Evolutionary conservation across 2,329 filamentous ascomycete species (phyloP), one percentile per base, ranked within the genome.

Genomic region (Fusarium transvaalense): DNA sequence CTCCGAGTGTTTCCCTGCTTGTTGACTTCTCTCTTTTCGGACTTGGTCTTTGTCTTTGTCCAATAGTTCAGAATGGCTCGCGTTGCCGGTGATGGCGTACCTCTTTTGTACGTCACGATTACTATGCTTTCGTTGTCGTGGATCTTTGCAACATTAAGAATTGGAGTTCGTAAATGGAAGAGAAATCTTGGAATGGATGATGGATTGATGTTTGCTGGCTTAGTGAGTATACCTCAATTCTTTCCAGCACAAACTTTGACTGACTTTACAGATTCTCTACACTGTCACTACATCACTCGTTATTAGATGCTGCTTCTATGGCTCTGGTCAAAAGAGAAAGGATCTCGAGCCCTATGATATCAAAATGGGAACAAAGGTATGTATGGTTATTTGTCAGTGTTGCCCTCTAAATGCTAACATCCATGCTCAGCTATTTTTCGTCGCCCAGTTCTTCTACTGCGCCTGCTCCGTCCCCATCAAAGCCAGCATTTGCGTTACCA

Each of bases 401-500:
- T 15, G 3, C 9, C 31, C 13, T 17, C 8, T 17, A 12, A 3
- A 21, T 43, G 10, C 39, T 46, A n/a, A 54, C 17, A 6, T n/a
- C n/a, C n/a, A n/a, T 4, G 1, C 1, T n/a, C 35, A 71, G 69
- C 51, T 71, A 10, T 73, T 71, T 32, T 73, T 73, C 19, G 51
- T 73, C 4, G 65, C 68, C 2, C 63, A 73, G 4, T 61, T 73
- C 53, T 68, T 69, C 56, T 73, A 73, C 43, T 41, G 54, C 5
- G 27, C 61, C 5, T 65, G 68, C 17, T 66, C 71, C 2, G 71
- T 73, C 1, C 71, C 71, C 10, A 74, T 76, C 54, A 76, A 76
- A 29, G 6, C 57, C 2, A 76, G 74, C 13, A 76, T 76, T 19
- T 72, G 75, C 37, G 66, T 75, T 2, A 74, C 73, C 0, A 71